Base-by-base conservation (phyloP, 768 basidiomycete species). In the Suillus subaureus region DNA sequence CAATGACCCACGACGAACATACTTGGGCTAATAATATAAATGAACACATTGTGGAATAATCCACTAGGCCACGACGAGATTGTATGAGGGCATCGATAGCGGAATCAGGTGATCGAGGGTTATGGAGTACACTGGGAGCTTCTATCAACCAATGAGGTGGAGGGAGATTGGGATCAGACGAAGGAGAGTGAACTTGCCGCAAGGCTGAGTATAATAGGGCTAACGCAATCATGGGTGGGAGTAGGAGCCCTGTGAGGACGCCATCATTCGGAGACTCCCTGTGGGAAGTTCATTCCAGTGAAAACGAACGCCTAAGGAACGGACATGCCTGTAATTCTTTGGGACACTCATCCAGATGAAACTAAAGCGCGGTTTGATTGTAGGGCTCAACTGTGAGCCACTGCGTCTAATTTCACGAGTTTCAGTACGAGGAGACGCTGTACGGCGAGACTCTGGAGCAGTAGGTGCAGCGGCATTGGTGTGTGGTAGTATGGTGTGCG, bases 271-370 rank as follows among this genome's bases (percentile, higher is more conserved):
- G 78, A 56, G 89, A 91, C 64, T 92, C 87, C 73, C 94, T 95
- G 67, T 69, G 47, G 61, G 62, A 68, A 64, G 57, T 68, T 56
- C 26, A 40, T 60, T 69, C 28, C n/a, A 62, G 62, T 12, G 42
- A 49, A 49, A 21, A 61, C 1, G 61, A 16, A 35, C 37, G 35
- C n/a, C 35, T 52, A 42, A 39, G 51, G 60, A 47, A 71, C 79
- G 49, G 68, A 90, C 92, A 28, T 42, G 58, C 58, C 93, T 83
- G 73, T 92, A 95, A 72, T 95, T 93, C 76, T 93, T 93, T 0
- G 91, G 90, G 6, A 93, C 92, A 18, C 93, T 91, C 93, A 95
- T 94, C 92, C 92, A 95, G 31, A 94, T 84, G 72, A 88, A 91
- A 40, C 89, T 88, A 64, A 88, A 86, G 70, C 86, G 84, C 28